Evolutionary conservation across 768 basidiomycete genomes (phyloP).

Genomic region (Candolleomyces aberdarensis): DNA sequence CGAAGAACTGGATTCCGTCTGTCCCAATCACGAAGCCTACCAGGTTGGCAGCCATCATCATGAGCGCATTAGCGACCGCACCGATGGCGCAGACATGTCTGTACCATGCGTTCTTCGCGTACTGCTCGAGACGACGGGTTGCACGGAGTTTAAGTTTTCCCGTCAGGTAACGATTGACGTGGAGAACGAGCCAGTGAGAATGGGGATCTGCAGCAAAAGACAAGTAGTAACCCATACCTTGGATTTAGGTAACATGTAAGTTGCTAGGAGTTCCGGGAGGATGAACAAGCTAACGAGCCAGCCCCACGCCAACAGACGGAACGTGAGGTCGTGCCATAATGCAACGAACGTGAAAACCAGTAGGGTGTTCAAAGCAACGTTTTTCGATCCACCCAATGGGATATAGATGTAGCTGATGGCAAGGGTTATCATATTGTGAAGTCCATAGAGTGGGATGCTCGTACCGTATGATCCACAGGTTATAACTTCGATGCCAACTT

Average conservation of each 20-base stretch:
- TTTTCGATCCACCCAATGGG: conserved; percentile 75
- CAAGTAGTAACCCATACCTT: conserved; percentile 44
- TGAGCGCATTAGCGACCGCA: conserved; percentile 76
- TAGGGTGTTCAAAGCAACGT: conserved; percentile 56
- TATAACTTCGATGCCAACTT: conserved; percentile 95
- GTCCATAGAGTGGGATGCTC: conserved; percentile 5
- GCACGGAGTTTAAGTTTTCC: not conserved
- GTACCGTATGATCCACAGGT: conserved; percentile 90
- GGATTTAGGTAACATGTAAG: conserved; percentile 54
- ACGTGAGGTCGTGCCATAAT: conserved; percentile 93
- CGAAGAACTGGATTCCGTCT: conserved; percentile 73
- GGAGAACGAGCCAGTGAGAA: not conserved
- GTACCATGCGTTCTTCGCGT: conserved; percentile 69
- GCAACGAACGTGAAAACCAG: conserved; percentile 96
- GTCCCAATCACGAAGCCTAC: conserved; percentile 92
- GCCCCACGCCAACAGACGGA: conserved; percentile 89
- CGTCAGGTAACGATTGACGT: not conserved
- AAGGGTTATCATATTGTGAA: not conserved
- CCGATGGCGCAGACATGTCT: conserved; percentile 82
- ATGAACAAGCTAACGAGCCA: conserved; percentile 94
- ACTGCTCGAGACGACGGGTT: conserved; percentile 41
- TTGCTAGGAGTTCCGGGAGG: conserved; percentile 73
- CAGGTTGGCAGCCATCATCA: conserved; percentile 92
- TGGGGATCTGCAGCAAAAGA: not conserved
- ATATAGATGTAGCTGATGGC: conserved; percentile 83